Percentiles rank a stretch among this genome's conserved stretches.
These are phyloP conservation scores for Xylaria intraflava DNA, from an alignment of 495 filamentous ascomycete species.

Conservation along the genomic window DNA sequence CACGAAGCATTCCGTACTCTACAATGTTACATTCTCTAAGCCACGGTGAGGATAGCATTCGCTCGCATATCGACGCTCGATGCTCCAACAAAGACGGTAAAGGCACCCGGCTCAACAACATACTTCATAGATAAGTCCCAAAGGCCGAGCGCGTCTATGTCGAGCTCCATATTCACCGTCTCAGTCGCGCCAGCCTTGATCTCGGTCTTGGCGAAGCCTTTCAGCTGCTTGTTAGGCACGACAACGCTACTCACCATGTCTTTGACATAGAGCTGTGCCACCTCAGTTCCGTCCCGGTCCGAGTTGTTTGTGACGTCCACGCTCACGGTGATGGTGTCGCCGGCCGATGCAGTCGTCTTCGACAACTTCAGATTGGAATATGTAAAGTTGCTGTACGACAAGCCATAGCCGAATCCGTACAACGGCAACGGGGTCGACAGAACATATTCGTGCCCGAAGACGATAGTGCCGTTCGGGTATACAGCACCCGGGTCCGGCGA, in stretches of 20 bases:
- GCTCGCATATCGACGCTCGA: conserved; percentile 50
- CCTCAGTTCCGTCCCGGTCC: conserved; percentile 54
- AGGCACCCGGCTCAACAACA: conserved; percentile 62
- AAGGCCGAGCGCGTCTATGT: conserved; percentile 47
- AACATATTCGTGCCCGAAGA: conserved; percentile 62
- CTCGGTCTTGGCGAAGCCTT: conserved; percentile 62
- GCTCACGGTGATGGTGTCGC: conserved; percentile 46
- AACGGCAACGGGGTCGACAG: conserved; percentile 49
- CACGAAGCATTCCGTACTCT: no score
- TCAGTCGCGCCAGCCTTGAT: conserved; percentile 54
- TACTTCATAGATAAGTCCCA: conserved; percentile 61
- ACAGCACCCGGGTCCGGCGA: conserved; percentile 43
- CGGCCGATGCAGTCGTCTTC: conserved; percentile 36
- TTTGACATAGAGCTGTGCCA: conserved; percentile 62
- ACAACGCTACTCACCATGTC: conserved; percentile 56
- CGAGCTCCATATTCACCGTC: conserved; percentile 48
- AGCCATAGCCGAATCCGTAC: conserved; percentile 66
- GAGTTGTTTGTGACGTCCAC: conserved; percentile 53
- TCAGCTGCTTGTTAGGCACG: conserved; percentile 58
- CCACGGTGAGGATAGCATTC: conserved; percentile 50
- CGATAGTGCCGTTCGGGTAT: conserved; percentile 50
- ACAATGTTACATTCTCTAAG: conserved; percentile 3
- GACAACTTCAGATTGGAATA: conserved; percentile 46
- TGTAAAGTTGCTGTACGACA: conserved; percentile 56
- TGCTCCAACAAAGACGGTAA: conserved; percentile 51